These are phyloP conservation scores for Pholiota adiposa DNA, from an alignment of 1,284 basidiomycete genomes.

Conservation along the genomic window DNA sequence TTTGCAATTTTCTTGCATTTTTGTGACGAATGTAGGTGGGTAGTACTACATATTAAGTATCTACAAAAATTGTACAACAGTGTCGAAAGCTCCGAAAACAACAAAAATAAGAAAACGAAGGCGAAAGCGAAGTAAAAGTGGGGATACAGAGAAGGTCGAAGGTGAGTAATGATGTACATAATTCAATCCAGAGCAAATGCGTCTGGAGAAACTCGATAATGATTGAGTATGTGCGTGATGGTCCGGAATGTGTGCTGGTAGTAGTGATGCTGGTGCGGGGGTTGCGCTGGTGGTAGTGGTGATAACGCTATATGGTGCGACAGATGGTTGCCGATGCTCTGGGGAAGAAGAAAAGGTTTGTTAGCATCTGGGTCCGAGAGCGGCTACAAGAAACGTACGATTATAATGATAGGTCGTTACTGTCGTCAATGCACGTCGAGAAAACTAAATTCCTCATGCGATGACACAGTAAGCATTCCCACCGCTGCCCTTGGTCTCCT, in stretches of 20 bases:
- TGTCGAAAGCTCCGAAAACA: not conserved
- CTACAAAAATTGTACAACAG: not conserved
- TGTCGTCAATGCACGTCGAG: conserved; percentile 9
- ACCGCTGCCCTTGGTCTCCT: conserved; percentile 17
- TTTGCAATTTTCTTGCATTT: conserved; percentile 6
- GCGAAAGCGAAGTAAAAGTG: not conserved
- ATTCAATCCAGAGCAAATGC: not conserved
- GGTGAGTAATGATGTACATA: not conserved
- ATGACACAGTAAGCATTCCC: conserved; percentile 28
- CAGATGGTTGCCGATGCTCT: not conserved
- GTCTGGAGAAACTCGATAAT: not conserved
- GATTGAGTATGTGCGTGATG: not conserved
- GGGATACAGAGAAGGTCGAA: not conserved
- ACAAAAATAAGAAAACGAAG: not conserved
- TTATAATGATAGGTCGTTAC: conserved; percentile 7
- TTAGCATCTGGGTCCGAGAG: no score
- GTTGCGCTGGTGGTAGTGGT: not conserved
- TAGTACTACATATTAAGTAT: not conserved
- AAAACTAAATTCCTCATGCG: conserved; percentile 23
- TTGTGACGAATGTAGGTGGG: not conserved
- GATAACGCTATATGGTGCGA: not conserved
- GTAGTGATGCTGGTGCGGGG: not conserved
- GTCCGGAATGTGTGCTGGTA: not conserved
- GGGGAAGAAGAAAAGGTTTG: not conserved
- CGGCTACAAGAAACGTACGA: no score